These are phyloP conservation scores for Hanseniaspora vineae DNA, from an alignment of 805 yeast species.

Conservation along the genomic window DNA sequence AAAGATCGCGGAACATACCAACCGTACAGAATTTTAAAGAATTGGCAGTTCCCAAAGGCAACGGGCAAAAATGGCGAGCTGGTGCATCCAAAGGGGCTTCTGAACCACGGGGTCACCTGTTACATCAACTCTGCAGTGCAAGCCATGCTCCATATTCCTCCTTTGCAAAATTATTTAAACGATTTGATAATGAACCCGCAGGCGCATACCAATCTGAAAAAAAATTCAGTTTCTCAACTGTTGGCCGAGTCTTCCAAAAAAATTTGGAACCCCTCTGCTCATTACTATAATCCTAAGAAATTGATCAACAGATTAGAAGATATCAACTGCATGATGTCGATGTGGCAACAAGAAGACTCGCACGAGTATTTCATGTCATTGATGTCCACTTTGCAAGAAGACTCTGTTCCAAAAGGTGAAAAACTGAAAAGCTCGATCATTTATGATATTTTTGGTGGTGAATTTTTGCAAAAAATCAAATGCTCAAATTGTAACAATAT, in stretches of 20 bases:
- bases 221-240: slow-evolving; percentile 48
- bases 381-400: slow-evolving; percentile 80
- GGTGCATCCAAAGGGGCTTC: slow-evolving; percentile 47
- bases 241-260: slow-evolving; percentile 55
- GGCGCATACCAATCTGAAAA: slow-evolving; percentile 23
- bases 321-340: slow-evolving; percentile 91
- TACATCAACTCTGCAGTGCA: slow-evolving; percentile 94
- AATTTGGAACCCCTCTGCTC: slow-evolving; percentile 50
- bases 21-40: slow-evolving; percentile 48
- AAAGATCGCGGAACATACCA: slow-evolving; percentile 54
- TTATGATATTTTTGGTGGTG: slow-evolving; percentile 91
- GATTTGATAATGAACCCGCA: slow-evolving; percentile 6
- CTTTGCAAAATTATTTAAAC: slow-evolving; percentile 67
- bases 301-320: slow-evolving; percentile 62
- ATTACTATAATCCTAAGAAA: slow-evolving; percentile 54
- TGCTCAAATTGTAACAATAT: slow-evolving; percentile 75
- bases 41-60: slow-evolving; percentile 42
- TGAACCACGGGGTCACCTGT: slow-evolving; percentile 92
- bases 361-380: slow-evolving; percentile 95
- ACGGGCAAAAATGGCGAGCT: slow-evolving; percentile 15
- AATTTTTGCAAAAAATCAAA: slow-evolving; percentile 69
- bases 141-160: slow-evolving; percentile 81
- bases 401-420: slow-evolving; percentile 79
- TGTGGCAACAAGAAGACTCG: slow-evolving; percentile 96
- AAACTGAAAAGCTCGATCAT: slow-evolving; percentile 71